Conservation (phyloP, 306 rosid species). For the Acacia confusa region DNA sequence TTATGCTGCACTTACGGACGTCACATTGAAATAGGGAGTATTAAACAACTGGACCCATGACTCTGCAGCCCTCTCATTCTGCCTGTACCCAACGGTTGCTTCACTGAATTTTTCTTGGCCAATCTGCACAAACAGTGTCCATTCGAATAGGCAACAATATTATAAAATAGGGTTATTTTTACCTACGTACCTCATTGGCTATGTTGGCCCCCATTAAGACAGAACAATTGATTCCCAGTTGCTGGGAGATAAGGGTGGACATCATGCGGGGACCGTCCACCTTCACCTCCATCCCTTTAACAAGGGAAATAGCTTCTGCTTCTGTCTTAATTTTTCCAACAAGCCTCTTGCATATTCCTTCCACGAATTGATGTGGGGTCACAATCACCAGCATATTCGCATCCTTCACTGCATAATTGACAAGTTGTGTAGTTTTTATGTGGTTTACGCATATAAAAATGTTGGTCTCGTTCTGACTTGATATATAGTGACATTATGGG, state of each 20-base stretch:
- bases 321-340: slow-evolving; percentile 68
- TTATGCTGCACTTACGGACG: slow-evolving; percentile 63
- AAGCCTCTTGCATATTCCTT: slow-evolving; percentile 83
- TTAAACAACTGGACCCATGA: slow-evolving; percentile 90
- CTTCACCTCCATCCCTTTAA: slow-evolving; percentile 98
- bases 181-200: slow-evolving; percentile 73
- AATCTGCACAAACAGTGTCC: slow-evolving; percentile 32
- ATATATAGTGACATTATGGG: background rate
- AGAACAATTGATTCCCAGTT: slow-evolving; percentile 78
- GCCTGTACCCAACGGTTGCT: slow-evolving; percentile 90
- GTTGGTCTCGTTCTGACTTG: background rate
- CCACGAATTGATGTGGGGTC: slow-evolving; percentile 97
- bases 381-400: slow-evolving; percentile 96
- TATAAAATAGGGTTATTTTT: background rate
- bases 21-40: slow-evolving; percentile 75
- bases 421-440: background rate
- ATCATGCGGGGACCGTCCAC: slow-evolving; percentile 99
- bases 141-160: slow-evolving; percentile 18
- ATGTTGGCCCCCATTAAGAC: slow-evolving; percentile 98
- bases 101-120: slow-evolving; percentile 93
- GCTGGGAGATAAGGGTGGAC: slow-evolving; percentile 74
- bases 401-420: slow-evolving; percentile 67
- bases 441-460: background rate
- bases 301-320: slow-evolving; percentile 93
- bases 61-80: slow-evolving; percentile 64